Conservation (phyloP, 768 basidiomycete genomes). For the Tricholoma terreum region DNA sequence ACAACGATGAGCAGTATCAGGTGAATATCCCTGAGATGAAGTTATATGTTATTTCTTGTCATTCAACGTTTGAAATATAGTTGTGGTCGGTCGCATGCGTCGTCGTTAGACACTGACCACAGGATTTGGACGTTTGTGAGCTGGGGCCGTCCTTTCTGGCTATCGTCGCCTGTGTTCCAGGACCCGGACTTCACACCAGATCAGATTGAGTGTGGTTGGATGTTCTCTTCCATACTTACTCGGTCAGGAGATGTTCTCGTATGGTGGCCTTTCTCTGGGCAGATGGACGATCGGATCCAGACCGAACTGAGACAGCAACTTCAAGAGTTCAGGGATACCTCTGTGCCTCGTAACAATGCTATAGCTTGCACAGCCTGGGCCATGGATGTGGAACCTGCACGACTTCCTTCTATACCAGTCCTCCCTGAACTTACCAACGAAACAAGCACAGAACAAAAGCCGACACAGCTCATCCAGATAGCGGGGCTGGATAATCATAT, state of each 20-base stretch:
- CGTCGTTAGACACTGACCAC: constrained; percentile 55
- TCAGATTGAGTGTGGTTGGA: constrained; percentile 82
- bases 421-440: constrained; percentile 49
- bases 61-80: constrained; percentile 33
- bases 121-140: constrained; percentile 72
- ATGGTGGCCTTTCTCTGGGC: constrained; percentile 65
- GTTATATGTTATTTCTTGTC: background rate
- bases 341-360: constrained; percentile 31
- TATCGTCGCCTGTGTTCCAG: constrained; percentile 47
- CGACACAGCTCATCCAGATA: constrained; percentile 66
- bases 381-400: constrained; percentile 49
- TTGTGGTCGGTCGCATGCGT: constrained; percentile 74
- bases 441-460: constrained; percentile 21
- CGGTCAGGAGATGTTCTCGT: constrained; percentile 68
- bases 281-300: constrained; percentile 35
- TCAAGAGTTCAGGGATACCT: background rate
- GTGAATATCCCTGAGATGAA: constrained; percentile 31
- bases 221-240: constrained; percentile 71
- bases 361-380: constrained; percentile 67
- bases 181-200: constrained; percentile 41
- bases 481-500: constrained; percentile 73
- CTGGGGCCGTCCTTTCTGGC: constrained; percentile 76
- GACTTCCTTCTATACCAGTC: constrained; percentile 56
- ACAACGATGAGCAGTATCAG: constrained; percentile 60
- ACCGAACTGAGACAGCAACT: constrained; percentile 26